Evolutionary conservation across 2,329 filamentous ascomycete genomes (phyloP).

Genomic region (Ophiocordyceps robertsii): DNA sequence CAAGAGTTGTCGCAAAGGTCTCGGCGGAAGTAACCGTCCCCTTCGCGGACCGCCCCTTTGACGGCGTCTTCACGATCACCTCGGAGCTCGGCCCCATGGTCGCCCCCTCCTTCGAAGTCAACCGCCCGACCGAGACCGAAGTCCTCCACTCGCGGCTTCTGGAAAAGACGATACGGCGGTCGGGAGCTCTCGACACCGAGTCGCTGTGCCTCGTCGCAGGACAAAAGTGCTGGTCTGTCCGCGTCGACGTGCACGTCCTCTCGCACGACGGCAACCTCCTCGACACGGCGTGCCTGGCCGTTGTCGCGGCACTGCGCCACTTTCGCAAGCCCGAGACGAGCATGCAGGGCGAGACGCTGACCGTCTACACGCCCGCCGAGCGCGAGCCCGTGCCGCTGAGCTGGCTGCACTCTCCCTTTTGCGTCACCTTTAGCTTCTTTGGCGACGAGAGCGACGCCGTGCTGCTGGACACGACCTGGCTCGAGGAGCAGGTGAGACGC

Average conservation of each 20-base stretch:
- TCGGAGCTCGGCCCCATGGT: conserved; percentile 89
- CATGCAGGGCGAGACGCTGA: conserved; percentile 73
- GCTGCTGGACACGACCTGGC: conserved; percentile 55
- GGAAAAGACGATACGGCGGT: conserved; percentile 88
- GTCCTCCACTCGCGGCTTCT: conserved; percentile 75
- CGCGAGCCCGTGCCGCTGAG: conserved; percentile 81
- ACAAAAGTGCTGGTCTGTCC: conserved; percentile 80
- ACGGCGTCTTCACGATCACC: conserved; percentile 86
- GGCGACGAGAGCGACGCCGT: conserved; percentile 53
- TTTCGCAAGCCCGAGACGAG: conserved; percentile 83
- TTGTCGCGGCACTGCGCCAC: conserved; percentile 79
- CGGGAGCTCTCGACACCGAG: conserved; percentile 86
- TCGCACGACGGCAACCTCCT: conserved; percentile 84
- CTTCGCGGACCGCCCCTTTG: conserved; percentile 78
- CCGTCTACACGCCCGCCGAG: conserved; percentile 72
- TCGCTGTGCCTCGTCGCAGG: conserved; percentile 88
- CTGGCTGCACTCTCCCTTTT: conserved; percentile 85
- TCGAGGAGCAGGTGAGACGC: conserved; percentile 65
- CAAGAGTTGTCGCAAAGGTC: conserved; percentile 68
- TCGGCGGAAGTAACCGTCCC: conserved; percentile 82
- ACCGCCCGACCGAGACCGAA: conserved; percentile 72
- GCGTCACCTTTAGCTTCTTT: conserved; percentile 81
- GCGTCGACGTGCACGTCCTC: conserved; percentile 83
- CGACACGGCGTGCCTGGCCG: conserved; percentile 73
- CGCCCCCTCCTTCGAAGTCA: conserved; percentile 78